Evolutionary conservation across 163 green algal genomes (phyloP), one percentile per base, ranked within the genome.

Genomic region (Volvox carteri): DNA sequence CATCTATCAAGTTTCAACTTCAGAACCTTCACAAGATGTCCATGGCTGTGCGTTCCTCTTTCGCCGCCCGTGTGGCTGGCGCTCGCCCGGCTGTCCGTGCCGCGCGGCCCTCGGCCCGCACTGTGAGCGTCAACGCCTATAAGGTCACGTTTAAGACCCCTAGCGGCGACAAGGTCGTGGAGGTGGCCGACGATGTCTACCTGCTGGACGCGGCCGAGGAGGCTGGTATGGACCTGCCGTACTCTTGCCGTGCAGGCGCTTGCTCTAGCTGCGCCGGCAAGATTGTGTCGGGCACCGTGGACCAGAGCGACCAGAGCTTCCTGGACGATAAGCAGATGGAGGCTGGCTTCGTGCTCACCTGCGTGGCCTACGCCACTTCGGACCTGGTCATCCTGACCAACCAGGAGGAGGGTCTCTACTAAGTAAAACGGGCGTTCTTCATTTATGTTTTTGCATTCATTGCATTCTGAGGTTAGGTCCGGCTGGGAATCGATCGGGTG

Each of bases 251-350:
- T 80, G 95, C 96, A 67, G 93, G 93, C 90, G 95, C 96, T 39
- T 98, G 96, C 95, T 98, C 96, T n/a, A 96, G 92, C 78, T 98
- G 96, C 94, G 96, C 96, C 50, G 96, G 94, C 91, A 98, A 97
- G 94, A 91, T 98, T 28, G 89, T 92, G 85, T 56, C 87, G 33
- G 96, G 96, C 77, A 91, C 90, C 44, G 91, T 98, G 60, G 96
- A 98, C 95, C 96, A 98, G 94, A 96, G 92, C 72, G 96, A 97
- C 94, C 96, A 98, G 94, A 95, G 90, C 81, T 98, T 98, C 95
- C 93, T 98, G 75, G 96, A 98, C 68, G 96, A 97, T 56, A 70
- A 84, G 78, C 96, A 98, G 94, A 94, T 96, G 75, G 92, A 78
- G 76, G 94, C 94, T 48, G 96, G 96, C 86, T 98, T 97, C 90